These are phyloP conservation scores for Actinomucor elegans DNA, from an alignment of 371 early-diverging fungal genomes.

Conservation along the genomic window DNA sequence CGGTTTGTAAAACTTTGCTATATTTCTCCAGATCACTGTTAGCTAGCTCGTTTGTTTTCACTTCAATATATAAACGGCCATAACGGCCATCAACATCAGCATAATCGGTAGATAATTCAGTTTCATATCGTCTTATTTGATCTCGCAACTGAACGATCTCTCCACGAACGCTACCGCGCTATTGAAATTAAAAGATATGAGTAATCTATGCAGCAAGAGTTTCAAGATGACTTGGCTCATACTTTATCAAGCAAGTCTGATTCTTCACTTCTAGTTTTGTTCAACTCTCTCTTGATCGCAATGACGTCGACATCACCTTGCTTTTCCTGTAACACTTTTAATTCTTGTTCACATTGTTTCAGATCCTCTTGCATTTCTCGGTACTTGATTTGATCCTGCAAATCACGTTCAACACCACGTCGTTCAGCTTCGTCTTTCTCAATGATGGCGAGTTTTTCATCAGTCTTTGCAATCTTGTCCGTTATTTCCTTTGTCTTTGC, in stretches of 20 bases:
- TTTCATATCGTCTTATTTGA: slow-evolving; percentile 54
- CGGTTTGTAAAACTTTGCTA: slow-evolving; percentile 83
- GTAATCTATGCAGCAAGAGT: neutral
- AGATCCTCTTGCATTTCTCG: slow-evolving; percentile 43
- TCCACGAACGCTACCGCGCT: slow-evolving; percentile 79
- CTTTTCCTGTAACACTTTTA: slow-evolving; percentile 28
- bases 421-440: slow-evolving; percentile 52
- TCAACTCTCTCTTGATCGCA: slow-evolving; percentile 33
- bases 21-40: slow-evolving; percentile 85
- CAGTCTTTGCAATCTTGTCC: slow-evolving; percentile 8
- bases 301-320: slow-evolving; percentile 23
- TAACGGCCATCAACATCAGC: slow-evolving; percentile 72
- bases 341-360: slow-evolving; percentile 31
- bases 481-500: slow-evolving; percentile 10
- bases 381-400: slow-evolving; percentile 70
- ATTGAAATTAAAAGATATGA: neutral
- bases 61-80: slow-evolving; percentile 62
- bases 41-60: slow-evolving; percentile 80
- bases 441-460: slow-evolving; percentile 34
- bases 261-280: slow-evolving; percentile 42
- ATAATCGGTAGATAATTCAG: slow-evolving; percentile 78
- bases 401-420: slow-evolving; percentile 54
- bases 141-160: slow-evolving; percentile 85
- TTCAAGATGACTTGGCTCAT: neutral
- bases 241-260: slow-evolving; percentile 57